Base-by-base conservation (phyloP, 106 monocot genomes). In the Acorus gramineus region DNA sequence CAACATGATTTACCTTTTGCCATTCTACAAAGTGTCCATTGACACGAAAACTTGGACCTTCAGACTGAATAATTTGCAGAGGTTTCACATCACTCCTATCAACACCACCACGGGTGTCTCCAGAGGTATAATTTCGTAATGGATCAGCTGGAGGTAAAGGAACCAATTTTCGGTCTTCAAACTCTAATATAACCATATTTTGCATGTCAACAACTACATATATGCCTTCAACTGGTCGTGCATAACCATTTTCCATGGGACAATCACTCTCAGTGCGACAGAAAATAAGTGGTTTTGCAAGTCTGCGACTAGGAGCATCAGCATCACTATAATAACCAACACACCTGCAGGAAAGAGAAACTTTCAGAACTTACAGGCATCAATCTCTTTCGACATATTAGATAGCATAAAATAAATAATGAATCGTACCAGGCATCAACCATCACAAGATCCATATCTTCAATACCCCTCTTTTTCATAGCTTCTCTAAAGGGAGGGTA, bases 401-500 rank as follows among this genome's bases (percentile, higher is more conserved):
- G 28, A 28, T 28, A 28, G 28, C 28, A 8, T 46, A 46, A 61
- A 61, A 61, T n/a, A 4, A 11, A 10, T 42, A 66, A 52, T 6
- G 42, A 6, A 2, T 47, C 78, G 69, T 79, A 98, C 96, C 96
- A 98, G 46, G 96, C 85, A 81, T 98, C 96, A 47, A 98, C 96
- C 96, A 98, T 98, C 13, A 98, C 96, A 62, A 98, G 96, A 70
- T 98, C 96, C 96, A 98, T 91, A 76, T 98, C 96, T 46, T 98
- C 96, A 61, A 98, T 85, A 14, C 96, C 96, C 77, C 96, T 80
- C 79, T 85, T 87, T 71, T 75, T 85, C 96, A 98, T 98, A 65
- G 96, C 96, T 59, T 98, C 96, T 43, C 68, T 70, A 62, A 98
- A 98, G 59, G 91, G 87, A 65, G 91, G 87, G 62, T 81, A 85